A percentile compares a stretch with the other conserved stretches of the same genome.
Evolutionary conservation across 2,329 filamentous ascomycete genomes (phyloP).

Genomic region (Conoideocrella luteorostrata): DNA sequence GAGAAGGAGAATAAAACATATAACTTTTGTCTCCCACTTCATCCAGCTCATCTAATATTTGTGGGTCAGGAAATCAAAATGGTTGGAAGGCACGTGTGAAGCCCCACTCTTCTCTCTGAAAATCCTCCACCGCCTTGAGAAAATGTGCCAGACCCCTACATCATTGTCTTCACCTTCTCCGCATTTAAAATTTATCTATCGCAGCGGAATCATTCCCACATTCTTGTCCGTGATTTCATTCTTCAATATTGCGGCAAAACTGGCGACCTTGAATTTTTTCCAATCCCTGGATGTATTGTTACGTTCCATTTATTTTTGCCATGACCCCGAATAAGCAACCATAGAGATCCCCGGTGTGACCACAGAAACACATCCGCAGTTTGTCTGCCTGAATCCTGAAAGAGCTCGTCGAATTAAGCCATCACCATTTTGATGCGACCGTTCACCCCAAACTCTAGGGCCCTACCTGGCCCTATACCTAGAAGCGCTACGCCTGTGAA

Average conservation of each 20-base stretch:
- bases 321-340: constrained; percentile 2
- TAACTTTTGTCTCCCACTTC: too few relatives aligned
- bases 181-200: background rate
- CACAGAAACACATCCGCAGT: background rate
- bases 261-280: too few relatives aligned
- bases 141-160: constrained; percentile 14
- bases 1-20: too few relatives aligned
- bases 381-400: background rate
- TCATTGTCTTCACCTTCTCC: constrained; percentile 3
- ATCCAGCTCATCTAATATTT: too few relatives aligned
- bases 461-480: constrained; percentile 25
- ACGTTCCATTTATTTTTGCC: background rate
- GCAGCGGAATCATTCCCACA: background rate
- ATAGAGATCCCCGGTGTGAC: constrained; percentile 5
- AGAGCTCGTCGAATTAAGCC: background rate
- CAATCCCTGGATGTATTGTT: background rate
- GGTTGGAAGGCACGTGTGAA: constrained; percentile 21
- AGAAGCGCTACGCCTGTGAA: constrained; percentile 38
- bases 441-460: constrained; percentile 28
- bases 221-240: background rate
- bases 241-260: background rate
- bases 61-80: too few relatives aligned
- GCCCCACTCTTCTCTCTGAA: constrained; percentile 19
- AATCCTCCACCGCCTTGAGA: constrained; percentile 17
- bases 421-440: constrained; percentile 20